Percentiles rank a stretch among this genome's conserved stretches.
phyloP scores from a whole-genome alignment of 2,329 filamentous ascomycete genomes.

The Colletotrichum navitas region DNA sequence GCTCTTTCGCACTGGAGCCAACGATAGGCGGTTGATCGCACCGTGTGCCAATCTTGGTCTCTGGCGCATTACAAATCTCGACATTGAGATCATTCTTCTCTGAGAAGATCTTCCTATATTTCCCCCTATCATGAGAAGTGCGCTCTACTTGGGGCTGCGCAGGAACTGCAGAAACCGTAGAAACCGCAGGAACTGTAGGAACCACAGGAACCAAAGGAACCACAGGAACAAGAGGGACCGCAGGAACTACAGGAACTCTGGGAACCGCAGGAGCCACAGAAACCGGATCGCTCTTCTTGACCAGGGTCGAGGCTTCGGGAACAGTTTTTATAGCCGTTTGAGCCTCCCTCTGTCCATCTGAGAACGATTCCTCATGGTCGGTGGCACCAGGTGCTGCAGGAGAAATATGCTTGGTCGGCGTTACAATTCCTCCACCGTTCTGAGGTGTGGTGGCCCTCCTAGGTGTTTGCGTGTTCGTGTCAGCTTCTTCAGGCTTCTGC shows the following conservation, averaged over 20 bases:
- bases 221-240: background rate
- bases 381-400: background rate
- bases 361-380: background rate
- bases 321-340: background rate
- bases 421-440: background rate
- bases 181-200: background rate
- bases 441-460: background rate
- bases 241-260: too few relatives aligned
- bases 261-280: too few relatives aligned
- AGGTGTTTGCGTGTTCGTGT: background rate
- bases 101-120: constrained; percentile 19
- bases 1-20: background rate
- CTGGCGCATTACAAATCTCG: constrained; percentile 6
- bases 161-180: background rate
- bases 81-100: background rate
- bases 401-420: background rate
- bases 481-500: constrained; percentile 13
- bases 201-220: background rate
- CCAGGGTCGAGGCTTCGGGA: background rate
- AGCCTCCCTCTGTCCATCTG: background rate
- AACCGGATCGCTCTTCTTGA: background rate
- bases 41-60: background rate
- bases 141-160: background rate
- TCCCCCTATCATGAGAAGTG: constrained; percentile 2
- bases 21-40: background rate